Evolutionary conservation across 2,329 filamentous ascomycete species (phyloP).

Genomic region (Domatiomyces catenatus): DNA sequence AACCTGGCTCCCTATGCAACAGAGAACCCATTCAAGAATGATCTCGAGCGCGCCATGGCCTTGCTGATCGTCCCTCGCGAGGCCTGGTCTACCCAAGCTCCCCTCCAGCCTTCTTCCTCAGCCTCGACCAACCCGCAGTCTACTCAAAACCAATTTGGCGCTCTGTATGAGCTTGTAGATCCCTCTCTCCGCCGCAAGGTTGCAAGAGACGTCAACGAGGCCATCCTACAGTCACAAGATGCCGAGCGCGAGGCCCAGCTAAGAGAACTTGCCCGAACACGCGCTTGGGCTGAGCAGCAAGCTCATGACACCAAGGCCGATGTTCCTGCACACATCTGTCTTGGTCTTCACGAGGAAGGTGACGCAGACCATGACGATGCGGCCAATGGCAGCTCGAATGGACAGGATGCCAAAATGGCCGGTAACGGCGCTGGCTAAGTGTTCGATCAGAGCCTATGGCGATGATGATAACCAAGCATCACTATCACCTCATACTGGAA

Average conservation of each 20-base stretch:
- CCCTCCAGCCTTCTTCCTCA: constrained; percentile 1
- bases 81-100: constrained; percentile 36
- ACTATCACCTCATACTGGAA: not conserved
- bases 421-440: not conserved
- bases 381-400: constrained; percentile 11
- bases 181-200: constrained; percentile 66
- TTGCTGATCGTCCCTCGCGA: constrained; percentile 78
- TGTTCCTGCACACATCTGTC: constrained; percentile 30
- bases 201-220: constrained; percentile 78
- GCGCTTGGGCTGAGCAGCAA: constrained; percentile 64
- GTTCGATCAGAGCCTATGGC: not conserved
- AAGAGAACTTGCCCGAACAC: constrained; percentile 61
- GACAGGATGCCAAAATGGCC: constrained; percentile 15
- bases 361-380: constrained; percentile 1
- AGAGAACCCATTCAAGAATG: constrained; percentile 65
- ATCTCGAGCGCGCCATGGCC: constrained; percentile 84
- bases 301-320: constrained; percentile 32
- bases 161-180: constrained; percentile 61
- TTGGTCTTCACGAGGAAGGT: constrained; percentile 25
- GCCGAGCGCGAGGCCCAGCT: constrained; percentile 66
- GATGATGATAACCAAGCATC: not conserved
- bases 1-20: constrained; percentile 79
- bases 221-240: constrained; percentile 61
- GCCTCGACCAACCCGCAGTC: constrained; percentile 4
- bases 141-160: constrained; percentile 14